phyloP scores from a whole-genome alignment of 2,329 filamentous ascomycete genomes.

The Cordyceps farinosa region DNA sequence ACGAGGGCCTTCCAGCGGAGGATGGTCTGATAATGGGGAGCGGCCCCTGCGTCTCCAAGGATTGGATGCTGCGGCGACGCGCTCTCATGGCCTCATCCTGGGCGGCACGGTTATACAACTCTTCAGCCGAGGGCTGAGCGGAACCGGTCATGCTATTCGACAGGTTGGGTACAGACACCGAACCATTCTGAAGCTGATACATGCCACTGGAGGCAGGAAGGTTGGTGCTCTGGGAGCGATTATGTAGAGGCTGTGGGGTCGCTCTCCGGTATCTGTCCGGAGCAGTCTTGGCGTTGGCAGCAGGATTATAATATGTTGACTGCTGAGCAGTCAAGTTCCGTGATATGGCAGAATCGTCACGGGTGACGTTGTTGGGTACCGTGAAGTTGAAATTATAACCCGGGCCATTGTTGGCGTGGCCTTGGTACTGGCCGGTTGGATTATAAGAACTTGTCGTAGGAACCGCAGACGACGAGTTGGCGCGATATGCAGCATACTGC shows the following conservation, averaged over 20 bases:
- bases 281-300: slow-evolving; percentile 45
- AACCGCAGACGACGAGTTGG: slow-evolving; percentile 43
- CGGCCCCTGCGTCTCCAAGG: slow-evolving; percentile 39
- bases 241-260: slow-evolving; percentile 41
- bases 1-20: slow-evolving; percentile 22
- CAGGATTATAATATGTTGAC: slow-evolving; percentile 43
- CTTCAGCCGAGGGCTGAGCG: slow-evolving; percentile 56
- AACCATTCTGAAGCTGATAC: slow-evolving; percentile 30
- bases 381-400: slow-evolving; percentile 37
- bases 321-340: slow-evolving; percentile 43
- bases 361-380: slow-evolving; percentile 40
- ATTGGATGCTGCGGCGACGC: slow-evolving; percentile 78
- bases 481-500: slow-evolving; percentile 45
- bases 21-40: slow-evolving; percentile 39
- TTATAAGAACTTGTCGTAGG: slow-evolving; percentile 32
- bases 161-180: slow-evolving; percentile 39
- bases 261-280: slow-evolving; percentile 77
- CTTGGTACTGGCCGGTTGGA: slow-evolving; percentile 26
- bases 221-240: slow-evolving; percentile 35
- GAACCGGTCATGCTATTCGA: slow-evolving; percentile 52
- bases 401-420: slow-evolving; percentile 36
- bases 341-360: slow-evolving; percentile 50
- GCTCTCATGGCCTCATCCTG: slow-evolving; percentile 71
- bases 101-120: slow-evolving; percentile 56
- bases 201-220: slow-evolving; percentile 28